Percentiles rank a stretch among this genome's conserved stretches.
phyloP scores from a whole-genome alignment of 805 yeast genomes.

The Saturnispora saitoi region DNA sequence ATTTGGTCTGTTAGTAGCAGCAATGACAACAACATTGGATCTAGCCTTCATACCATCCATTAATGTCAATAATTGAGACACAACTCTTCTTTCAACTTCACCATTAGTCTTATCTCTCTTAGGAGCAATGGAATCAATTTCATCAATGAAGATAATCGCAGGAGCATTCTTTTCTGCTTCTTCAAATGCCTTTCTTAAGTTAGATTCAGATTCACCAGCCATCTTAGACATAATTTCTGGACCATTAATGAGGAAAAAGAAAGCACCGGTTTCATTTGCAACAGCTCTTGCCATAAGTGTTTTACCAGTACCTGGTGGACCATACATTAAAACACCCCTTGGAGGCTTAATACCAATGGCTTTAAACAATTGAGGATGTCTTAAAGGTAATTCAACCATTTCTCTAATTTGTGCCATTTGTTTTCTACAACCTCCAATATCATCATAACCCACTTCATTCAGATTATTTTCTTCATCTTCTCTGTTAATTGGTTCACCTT shows the following conservation, averaged over 20 bases:
- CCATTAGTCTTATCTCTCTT: conserved; percentile 99
- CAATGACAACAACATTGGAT: conserved; percentile 95
- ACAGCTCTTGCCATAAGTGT: conserved; percentile 99
- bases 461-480: conserved; percentile 96
- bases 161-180: conserved; percentile 99
- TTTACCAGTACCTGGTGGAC: conserved; percentile 99
- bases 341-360: conserved; percentile 99
- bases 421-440: conserved; percentile 97
- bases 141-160: conserved; percentile 94
- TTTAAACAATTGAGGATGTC: conserved; percentile 97
- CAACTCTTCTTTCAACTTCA: conserved; percentile 99
- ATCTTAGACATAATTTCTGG: conserved; percentile 99
- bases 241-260: conserved; percentile 95
- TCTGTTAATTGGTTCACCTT: conserved; percentile 97
- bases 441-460: conserved; percentile 97
- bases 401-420: conserved; percentile 99
- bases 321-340: conserved; percentile 94
- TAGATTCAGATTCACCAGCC: conserved; percentile 99
- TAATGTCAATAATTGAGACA: conserved; percentile 89
- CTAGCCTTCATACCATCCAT: conserved; percentile 99
- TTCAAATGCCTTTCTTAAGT: conserved; percentile 94
- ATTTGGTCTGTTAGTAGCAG: conserved; percentile 89
- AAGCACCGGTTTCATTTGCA: conserved; percentile 98
- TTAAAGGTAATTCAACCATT: conserved; percentile 92
- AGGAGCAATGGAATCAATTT: conserved; percentile 98